Percentiles rank a stretch among this genome's conserved stretches.
Evolutionary conservation across 345 rosid genomes (phyloP).

Genomic region (Raphanus raphanistrum): DNA sequence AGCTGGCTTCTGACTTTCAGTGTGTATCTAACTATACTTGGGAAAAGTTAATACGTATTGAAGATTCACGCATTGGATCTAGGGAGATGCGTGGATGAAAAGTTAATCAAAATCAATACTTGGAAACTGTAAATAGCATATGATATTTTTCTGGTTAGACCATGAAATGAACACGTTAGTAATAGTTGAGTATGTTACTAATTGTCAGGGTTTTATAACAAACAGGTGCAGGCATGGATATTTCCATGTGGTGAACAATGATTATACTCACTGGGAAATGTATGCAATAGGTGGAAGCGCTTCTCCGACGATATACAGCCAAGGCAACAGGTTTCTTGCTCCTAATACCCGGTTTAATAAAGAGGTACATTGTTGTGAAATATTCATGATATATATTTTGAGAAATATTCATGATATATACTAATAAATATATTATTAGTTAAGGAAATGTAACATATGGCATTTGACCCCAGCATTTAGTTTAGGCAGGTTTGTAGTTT

Average conservation of each 20-base stretch:
- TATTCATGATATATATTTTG: background rate
- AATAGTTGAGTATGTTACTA: background rate
- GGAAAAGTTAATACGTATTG: background rate
- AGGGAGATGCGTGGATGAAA: background rate
- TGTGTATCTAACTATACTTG: background rate
- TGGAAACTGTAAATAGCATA: background rate
- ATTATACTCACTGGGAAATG: slow-evolving; percentile 84
- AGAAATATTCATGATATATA: too few species aligned
- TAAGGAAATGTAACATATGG: too few species aligned
- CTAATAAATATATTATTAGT: background rate
- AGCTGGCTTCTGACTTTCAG: background rate
- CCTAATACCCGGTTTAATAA: slow-evolving; percentile 53
- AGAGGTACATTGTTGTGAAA: slow-evolving; percentile 44
- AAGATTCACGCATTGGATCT: background rate
- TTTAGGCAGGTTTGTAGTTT: background rate
- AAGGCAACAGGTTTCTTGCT: slow-evolving; percentile 80
- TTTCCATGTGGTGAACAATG: slow-evolving; percentile 87
- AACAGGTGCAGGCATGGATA: slow-evolving; percentile 76
- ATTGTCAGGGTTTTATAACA: background rate
- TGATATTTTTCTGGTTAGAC: background rate
- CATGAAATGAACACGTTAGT: background rate
- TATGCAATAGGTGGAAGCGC: slow-evolving; percentile 89
- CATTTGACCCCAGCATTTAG: background rate
- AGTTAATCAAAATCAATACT: background rate
- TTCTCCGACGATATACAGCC: slow-evolving; percentile 70